Evolutionary conservation across 805 yeast species (phyloP).

Genomic region (Zygoascus tannicola): DNA sequence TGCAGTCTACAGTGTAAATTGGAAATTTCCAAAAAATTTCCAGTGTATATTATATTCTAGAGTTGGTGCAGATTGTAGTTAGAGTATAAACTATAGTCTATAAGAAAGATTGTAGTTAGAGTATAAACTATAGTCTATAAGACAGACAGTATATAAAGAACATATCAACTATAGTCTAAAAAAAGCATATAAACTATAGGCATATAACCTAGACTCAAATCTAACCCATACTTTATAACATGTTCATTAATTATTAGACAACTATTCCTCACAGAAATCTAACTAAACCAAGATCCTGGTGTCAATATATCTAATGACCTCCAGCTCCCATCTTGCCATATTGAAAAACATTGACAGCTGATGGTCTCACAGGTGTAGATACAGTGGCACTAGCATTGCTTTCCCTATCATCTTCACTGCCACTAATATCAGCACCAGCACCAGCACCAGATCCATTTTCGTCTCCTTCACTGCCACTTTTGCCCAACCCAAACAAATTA

Average conservation of each 20-base stretch:
- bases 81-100: too few species aligned
- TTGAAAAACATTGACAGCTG: conserved; percentile 22
- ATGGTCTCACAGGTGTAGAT: not conserved
- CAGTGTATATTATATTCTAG: too few species aligned
- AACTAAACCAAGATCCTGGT: not conserved
- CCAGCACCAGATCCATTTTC: not conserved
- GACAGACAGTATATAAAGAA: too few species aligned
- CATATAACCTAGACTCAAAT: too few species aligned
- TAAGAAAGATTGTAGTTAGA: too few species aligned
- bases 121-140: too few species aligned
- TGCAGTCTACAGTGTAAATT: too few species aligned
- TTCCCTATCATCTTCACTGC: conserved; percentile 2
- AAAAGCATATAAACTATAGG: too few species aligned
- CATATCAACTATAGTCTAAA: too few species aligned
- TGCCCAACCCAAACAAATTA: conserved; percentile 31
- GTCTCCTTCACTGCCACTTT: not conserved
- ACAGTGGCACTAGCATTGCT: not conserved
- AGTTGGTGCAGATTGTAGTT: too few species aligned
- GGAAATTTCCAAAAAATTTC: too few species aligned
- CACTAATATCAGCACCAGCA: conserved; percentile 6
- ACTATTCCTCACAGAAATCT: not conserved
- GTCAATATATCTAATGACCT: conserved; percentile 2
- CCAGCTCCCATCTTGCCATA: conserved; percentile 26
- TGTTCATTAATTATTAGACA: not conserved
- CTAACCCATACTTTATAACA: too few species aligned